Conservation (phyloP, 768 basidiomycete genomes). For the Lepiota brunneoincarnata region DNA sequence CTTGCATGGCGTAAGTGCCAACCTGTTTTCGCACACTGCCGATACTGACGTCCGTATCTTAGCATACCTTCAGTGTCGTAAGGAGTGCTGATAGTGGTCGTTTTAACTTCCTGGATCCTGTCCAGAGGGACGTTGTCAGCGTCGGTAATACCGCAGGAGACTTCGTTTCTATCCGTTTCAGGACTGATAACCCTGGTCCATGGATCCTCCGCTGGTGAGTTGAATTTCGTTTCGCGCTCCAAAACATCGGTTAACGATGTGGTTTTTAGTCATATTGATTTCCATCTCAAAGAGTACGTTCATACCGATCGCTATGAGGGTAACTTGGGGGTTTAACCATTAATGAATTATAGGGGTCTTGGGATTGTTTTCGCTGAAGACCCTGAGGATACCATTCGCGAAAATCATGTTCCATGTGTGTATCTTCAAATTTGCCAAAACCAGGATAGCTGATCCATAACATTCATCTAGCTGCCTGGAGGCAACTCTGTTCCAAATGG, state of each 20-base stretch:
- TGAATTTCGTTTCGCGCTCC: neutral
- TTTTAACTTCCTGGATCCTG: constrained; percentile 52
- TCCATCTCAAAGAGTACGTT: constrained; percentile 1
- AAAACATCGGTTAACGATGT: neutral
- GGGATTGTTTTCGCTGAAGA: constrained; percentile 34
- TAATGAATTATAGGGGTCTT: constrained; percentile 24
- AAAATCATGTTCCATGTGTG: constrained; percentile 6
- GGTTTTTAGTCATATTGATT: constrained; percentile 9
- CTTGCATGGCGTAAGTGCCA: constrained; percentile 40
- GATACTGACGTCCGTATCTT: neutral
- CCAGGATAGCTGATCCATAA: neutral
- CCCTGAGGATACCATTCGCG: constrained; percentile 12
- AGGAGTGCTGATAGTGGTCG: constrained; percentile 34
- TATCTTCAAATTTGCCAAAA: neutral
- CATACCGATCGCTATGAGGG: neutral
- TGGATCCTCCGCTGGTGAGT: constrained; percentile 47
- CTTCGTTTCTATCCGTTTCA: constrained; percentile 57
- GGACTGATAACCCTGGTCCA: constrained; percentile 66
- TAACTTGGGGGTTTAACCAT: neutral
- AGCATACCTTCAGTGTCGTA: constrained; percentile 39
- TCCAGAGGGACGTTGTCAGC: constrained; percentile 53
- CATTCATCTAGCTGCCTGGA: constrained; percentile 16
- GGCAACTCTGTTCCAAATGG: constrained; percentile 23
- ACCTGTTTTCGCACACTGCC: neutral
- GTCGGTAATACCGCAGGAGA: constrained; percentile 32